A percentile compares a stretch with the other conserved stretches of the same genome.
These are phyloP conservation scores for Populus simonii DNA, from an alignment of 345 rosid genomes.

Conservation along the genomic window DNA sequence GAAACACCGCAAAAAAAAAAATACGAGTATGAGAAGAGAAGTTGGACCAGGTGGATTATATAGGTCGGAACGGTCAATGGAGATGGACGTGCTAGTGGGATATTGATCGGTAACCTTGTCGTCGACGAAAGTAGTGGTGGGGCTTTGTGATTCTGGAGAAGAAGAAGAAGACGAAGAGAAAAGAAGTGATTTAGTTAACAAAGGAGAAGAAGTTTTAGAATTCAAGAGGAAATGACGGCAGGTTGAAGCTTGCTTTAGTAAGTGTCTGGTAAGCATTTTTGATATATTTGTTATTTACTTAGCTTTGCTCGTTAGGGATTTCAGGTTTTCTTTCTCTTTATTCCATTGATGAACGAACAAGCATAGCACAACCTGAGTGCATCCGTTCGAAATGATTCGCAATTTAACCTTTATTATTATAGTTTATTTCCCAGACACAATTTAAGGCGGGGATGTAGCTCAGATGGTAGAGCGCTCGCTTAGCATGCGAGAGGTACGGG, in stretches of 20 bases:
- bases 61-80: conserved; percentile 76
- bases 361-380: not conserved
- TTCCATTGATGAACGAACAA: not conserved
- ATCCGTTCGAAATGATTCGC: accelerated
- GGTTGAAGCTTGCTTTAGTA: not conserved
- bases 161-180: conserved; percentile 5
- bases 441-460: conserved; percentile 52
- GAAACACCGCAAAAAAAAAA: not conserved
- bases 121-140: conserved; percentile 38
- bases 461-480: conserved; percentile 93
- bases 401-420: accelerated
- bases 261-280: not conserved
- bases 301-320: not conserved
- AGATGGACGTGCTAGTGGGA: conserved; percentile 53
- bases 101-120: conserved; percentile 13
- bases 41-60: conserved; percentile 45
- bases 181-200: not conserved
- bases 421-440: accelerated
- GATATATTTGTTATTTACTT: too few species aligned
- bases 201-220: not conserved
- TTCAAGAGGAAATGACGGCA: not conserved
- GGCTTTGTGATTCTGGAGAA: conserved; percentile 37
- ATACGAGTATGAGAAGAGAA: not conserved
- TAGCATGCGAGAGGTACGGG: conserved; percentile 90
- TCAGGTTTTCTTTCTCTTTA: not conserved